These are phyloP conservation scores for Paulownia fortunei DNA, from an alignment of 257 asterid species.

Conservation along the genomic window DNA sequence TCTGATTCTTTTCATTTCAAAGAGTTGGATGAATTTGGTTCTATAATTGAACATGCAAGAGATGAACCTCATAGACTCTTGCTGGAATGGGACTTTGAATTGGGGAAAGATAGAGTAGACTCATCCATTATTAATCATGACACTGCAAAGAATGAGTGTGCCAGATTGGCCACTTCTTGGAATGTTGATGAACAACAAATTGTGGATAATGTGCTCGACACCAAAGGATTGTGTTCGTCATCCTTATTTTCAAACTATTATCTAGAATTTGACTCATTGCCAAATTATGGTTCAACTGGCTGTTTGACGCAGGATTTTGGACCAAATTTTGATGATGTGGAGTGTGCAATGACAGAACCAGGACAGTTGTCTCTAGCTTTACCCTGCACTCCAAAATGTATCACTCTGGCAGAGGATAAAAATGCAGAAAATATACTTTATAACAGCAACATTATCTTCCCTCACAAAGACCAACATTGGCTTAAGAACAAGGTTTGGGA, in stretches of 20 bases:
- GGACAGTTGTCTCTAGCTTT: conserved; percentile 39
- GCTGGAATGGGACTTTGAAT: conserved; percentile 52
- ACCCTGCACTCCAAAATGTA: conserved; percentile 39
- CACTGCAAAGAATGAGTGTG: conserved; percentile 21
- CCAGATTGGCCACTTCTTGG: conserved; percentile 42
- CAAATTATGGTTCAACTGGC: conserved; percentile 35
- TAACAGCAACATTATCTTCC: conserved; percentile 29
- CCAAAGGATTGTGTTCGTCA: conserved; percentile 33
- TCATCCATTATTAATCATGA: conserved; percentile 28
- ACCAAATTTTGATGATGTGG: conserved; percentile 39
- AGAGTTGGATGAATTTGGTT: conserved; percentile 43
- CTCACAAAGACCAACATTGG: conserved; percentile 38
- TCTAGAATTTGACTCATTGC: conserved; percentile 33
- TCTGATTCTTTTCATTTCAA: conserved; percentile 38
- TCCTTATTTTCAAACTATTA: conserved; percentile 36
- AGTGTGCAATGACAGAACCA: conserved; percentile 37
- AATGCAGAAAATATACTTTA: conserved; percentile 29
- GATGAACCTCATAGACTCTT: conserved; percentile 43
- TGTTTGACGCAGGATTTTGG: conserved; percentile 32
- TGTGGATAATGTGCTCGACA: conserved; percentile 36
- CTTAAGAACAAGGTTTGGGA: conserved; percentile 27
- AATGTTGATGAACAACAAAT: conserved; percentile 38
- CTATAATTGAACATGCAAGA: conserved; percentile 40
- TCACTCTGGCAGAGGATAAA: conserved; percentile 40
- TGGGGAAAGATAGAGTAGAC: conserved; percentile 34